A percentile compares a stretch with the other conserved stretches of the same genome.
These are phyloP conservation scores for Phytophthora europaea DNA, from an alignment of 352 stramenopile genomes.

Conservation along the genomic window DNA sequence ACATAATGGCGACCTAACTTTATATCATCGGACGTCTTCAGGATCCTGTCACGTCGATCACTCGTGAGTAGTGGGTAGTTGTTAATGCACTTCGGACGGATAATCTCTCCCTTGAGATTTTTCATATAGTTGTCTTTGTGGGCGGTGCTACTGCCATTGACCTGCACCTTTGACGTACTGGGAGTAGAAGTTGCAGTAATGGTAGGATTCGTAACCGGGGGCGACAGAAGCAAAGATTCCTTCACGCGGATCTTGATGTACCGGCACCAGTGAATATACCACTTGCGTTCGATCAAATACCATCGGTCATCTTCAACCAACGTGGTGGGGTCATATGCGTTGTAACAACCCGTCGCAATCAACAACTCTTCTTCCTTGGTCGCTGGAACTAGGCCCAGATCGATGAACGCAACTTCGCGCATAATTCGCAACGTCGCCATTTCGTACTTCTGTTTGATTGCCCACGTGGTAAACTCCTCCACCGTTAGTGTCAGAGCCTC, in stretches of 20 bases:
- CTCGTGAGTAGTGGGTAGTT: conserved; percentile 82
- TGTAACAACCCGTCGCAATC: conserved; percentile 81
- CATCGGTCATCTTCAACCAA: conserved; percentile 88
- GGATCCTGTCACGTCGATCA: conserved; percentile 74
- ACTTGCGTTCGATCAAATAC: conserved; percentile 88
- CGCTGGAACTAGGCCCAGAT: conserved; percentile 75
- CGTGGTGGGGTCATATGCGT: conserved; percentile 68
- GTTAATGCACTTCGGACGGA: conserved; percentile 87
- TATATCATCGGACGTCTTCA: conserved; percentile 81
- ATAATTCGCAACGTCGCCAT: conserved; percentile 85
- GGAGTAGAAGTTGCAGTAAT: conserved; percentile 35
- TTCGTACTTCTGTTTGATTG: conserved; percentile 77
- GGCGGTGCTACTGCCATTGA: conserved; percentile 32
- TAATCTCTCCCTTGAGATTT: conserved; percentile 82
- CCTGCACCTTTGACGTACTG: conserved; percentile 50
- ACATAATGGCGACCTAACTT: conserved; percentile 87
- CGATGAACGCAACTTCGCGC: conserved; percentile 87
- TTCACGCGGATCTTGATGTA: conserved; percentile 71
- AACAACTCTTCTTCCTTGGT: conserved; percentile 85
- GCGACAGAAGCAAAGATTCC: conserved; percentile 40
- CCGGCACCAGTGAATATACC: conserved; percentile 89
- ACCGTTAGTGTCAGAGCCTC: conserved; percentile 57
- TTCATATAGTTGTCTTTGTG: conserved; percentile 77
- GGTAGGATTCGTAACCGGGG: conserved; percentile 21
- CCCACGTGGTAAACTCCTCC: conserved; percentile 79